A percentile compares a stretch with the other conserved stretches of the same genome.
Evolutionary conservation across 495 filamentous ascomycete species (phyloP).

Genomic region (Elasticomyces elasticus): DNA sequence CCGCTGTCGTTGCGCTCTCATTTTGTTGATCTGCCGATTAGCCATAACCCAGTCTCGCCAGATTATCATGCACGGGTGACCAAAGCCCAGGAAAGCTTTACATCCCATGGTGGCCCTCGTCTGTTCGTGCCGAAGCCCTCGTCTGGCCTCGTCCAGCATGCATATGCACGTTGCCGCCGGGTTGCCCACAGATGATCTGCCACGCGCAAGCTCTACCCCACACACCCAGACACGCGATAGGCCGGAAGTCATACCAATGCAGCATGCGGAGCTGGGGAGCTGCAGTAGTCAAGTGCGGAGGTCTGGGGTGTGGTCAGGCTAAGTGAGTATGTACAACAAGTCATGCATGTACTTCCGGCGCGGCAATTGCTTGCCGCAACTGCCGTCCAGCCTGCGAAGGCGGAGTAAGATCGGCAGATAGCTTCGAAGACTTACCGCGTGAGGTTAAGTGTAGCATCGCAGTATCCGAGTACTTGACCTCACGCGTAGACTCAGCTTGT

Average conservation of each 20-base stretch:
- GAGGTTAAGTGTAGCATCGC: too few relatives aligned
- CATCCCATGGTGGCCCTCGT: background rate
- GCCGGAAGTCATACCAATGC: background rate
- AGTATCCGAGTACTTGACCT: too few relatives aligned
- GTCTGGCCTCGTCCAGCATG: background rate
- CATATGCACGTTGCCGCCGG: background rate
- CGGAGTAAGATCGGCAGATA: background rate
- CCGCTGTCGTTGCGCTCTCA: background rate
- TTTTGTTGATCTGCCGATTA: slow-evolving; percentile 1
- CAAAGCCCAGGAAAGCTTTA: background rate
- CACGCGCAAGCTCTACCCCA: background rate
- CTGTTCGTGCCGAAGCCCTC: background rate
- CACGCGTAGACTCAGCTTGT: too few relatives aligned
- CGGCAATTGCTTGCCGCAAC: background rate
- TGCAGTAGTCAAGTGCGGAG: slow-evolving; percentile 5
- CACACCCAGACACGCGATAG: too few relatives aligned
- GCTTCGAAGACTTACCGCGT: too few relatives aligned
- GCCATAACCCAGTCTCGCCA: background rate
- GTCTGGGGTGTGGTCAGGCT: background rate
- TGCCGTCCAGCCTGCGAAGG: background rate
- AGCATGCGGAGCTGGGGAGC: background rate
- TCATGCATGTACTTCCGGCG: background rate
- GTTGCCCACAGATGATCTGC: background rate
- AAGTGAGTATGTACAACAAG: background rate
- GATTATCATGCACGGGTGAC: background rate